Conservation (phyloP, 768 basidiomycete species). For the Agrocybe praecox region DNA sequence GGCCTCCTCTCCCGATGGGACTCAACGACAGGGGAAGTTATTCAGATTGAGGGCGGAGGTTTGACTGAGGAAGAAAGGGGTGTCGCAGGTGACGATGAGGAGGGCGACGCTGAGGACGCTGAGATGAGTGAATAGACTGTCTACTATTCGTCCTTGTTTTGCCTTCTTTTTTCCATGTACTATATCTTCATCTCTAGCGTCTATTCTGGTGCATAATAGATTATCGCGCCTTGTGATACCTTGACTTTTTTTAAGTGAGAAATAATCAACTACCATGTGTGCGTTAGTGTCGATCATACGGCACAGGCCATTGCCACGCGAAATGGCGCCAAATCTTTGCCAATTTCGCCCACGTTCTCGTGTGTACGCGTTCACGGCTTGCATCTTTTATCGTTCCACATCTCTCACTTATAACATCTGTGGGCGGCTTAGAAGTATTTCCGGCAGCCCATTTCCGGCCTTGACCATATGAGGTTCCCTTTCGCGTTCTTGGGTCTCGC, state of each 20-base stretch:
- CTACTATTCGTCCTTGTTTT: slow-evolving; percentile 13
- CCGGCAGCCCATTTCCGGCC: background rate
- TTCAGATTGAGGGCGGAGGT: slow-evolving; percentile 52
- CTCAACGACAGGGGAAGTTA: slow-evolving; percentile 63
- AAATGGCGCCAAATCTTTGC: background rate
- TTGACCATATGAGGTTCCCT: slow-evolving; percentile 51
- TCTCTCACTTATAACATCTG: background rate
- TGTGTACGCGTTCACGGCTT: background rate
- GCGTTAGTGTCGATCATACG: background rate
- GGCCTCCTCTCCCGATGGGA: slow-evolving; percentile 76
- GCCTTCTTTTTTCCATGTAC: slow-evolving; percentile 17
- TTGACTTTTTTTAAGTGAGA: slow-evolving; percentile 1
- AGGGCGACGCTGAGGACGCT: slow-evolving; percentile 33
- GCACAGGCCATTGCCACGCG: background rate
- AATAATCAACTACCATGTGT: background rate
- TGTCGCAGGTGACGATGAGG: slow-evolving; percentile 40
- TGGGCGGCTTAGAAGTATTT: background rate
- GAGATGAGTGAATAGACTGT: slow-evolving; percentile 53
- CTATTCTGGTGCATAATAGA: background rate
- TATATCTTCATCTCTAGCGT: slow-evolving; percentile 12
- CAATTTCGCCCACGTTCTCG: slow-evolving; percentile 1
- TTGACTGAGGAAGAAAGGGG: slow-evolving; percentile 38
- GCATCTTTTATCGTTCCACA: background rate
- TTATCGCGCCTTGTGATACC: slow-evolving; percentile 7
- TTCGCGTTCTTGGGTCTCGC: slow-evolving; percentile 57